A percentile compares a stretch with the other conserved stretches of the same genome.
These are phyloP conservation scores for Entomortierella beljakovae DNA, from an alignment of 192 early-diverging fungal species.

Conservation along the genomic window DNA sequence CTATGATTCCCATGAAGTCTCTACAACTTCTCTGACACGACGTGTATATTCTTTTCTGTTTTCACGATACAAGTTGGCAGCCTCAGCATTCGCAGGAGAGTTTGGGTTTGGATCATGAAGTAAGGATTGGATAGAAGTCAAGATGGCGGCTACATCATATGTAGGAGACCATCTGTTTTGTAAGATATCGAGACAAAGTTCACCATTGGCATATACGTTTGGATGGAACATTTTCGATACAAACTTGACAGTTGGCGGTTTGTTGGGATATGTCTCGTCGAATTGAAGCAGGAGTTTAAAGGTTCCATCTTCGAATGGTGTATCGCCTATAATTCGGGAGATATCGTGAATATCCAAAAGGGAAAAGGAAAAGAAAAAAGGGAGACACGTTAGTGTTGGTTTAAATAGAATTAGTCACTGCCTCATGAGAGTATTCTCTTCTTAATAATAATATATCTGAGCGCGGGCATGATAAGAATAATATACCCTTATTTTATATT, in stretches of 20 bases:
- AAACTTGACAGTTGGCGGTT: slow-evolving; percentile 96
- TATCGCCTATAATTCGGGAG: slow-evolving; percentile 80
- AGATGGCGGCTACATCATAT: slow-evolving; percentile 92
- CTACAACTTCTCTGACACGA: slow-evolving; percentile 92
- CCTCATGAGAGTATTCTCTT: no score
- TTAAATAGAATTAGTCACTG: no score
- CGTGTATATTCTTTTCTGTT: slow-evolving; percentile 94
- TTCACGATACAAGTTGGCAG: slow-evolving; percentile 92
- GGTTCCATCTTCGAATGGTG: slow-evolving; percentile 98
- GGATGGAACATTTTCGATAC: slow-evolving; percentile 98
- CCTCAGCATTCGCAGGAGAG: slow-evolving; percentile 96
- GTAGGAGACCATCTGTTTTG: slow-evolving; percentile 98
- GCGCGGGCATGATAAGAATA: no score
- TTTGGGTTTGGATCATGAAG: slow-evolving; percentile 98
- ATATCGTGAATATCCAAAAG: no score
- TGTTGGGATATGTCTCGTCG: slow-evolving; percentile 98
- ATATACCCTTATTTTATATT: no score
- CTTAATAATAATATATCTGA: no score
- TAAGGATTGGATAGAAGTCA: slow-evolving; percentile 96
- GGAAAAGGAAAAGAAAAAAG: slow-evolving; percentile 8
- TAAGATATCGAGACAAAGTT: slow-evolving; percentile 97
- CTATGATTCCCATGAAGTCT: slow-evolving; percentile 85
- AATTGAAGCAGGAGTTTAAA: slow-evolving; percentile 96
- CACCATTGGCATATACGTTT: slow-evolving; percentile 97
- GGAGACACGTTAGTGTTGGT: background rate